Percentiles rank a stretch among this genome's conserved stretches.
Conservation (phyloP, 1,284 basidiomycete genomes). For the Cutaneotrichosporon sp. region DNA sequence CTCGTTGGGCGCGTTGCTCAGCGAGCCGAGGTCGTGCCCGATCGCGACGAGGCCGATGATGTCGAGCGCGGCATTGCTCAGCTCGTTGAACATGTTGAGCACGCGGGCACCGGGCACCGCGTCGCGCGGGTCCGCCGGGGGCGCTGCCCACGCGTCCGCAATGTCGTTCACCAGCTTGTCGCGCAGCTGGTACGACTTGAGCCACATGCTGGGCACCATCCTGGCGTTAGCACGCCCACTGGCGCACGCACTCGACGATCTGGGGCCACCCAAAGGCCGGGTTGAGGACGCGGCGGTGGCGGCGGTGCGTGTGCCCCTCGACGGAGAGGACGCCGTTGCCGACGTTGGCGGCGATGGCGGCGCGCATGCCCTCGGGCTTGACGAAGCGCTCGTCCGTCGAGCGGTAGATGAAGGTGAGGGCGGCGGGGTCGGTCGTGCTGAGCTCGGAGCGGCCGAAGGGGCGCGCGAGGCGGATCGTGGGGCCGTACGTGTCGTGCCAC, state of each 20-base stretch:
- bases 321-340: slow-evolving; percentile 35
- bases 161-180: slow-evolving; percentile 11
- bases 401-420: no score
- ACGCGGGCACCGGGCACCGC: slow-evolving; percentile 33
- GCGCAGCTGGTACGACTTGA: slow-evolving; percentile 61
- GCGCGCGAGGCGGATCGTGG: no score
- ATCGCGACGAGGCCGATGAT: slow-evolving; percentile 69
- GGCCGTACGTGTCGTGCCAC: no score
- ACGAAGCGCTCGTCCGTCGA: no score
- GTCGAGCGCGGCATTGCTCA: slow-evolving; percentile 66
- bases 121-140: slow-evolving; percentile 20
- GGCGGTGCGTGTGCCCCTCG: slow-evolving; percentile 59
- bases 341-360: background rate
- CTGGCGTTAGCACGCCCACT: slow-evolving; percentile 36
- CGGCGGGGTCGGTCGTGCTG: no score
- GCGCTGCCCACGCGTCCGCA: slow-evolving; percentile 10
- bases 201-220: slow-evolving; percentile 61
- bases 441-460: no score
- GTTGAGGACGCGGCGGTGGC: slow-evolving; percentile 57
- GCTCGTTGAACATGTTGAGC: slow-evolving; percentile 61
- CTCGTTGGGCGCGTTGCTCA: slow-evolving; percentile 41
- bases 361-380: no score
- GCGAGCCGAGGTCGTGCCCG: slow-evolving; percentile 58
- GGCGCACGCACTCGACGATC: no score
- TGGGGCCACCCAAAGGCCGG: slow-evolving; percentile 37